Evolutionary conservation across 306 rosid species (phyloP).

Genomic region (Urtica urens): DNA sequence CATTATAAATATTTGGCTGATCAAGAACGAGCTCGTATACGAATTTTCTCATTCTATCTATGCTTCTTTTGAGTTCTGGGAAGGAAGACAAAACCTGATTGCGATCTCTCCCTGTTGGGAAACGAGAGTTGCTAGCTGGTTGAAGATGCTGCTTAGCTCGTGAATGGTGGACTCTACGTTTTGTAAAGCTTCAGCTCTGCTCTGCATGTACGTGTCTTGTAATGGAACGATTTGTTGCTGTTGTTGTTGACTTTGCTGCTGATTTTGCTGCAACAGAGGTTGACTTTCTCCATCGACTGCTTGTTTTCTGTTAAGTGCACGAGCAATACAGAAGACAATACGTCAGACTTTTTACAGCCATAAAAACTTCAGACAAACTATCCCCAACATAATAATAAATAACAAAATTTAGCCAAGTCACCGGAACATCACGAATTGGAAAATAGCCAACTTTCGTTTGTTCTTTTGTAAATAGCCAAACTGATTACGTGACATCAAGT

Average conservation of each 20-base stretch:
- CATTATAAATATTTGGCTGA: too few species aligned
- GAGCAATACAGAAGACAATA: not conserved
- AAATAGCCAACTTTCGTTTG: too few species aligned
- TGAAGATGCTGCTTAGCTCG: conserved; percentile 87
- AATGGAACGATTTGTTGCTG: conserved; percentile 71
- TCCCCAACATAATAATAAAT: too few species aligned
- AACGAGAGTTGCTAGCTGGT: conserved; percentile 88
- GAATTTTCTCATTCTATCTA: too few species aligned
- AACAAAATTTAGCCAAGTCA: too few species aligned
- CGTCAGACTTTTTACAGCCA: not conserved
- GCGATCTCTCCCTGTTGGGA: conserved; percentile 97
- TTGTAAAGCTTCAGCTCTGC: conserved; percentile 97
- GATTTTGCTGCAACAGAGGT: conserved; percentile 54
- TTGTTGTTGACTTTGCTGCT: conserved; percentile 57
- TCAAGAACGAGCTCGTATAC: too few species aligned
- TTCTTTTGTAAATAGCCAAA: too few species aligned
- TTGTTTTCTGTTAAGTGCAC: conserved; percentile 50
- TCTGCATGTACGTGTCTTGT: conserved; percentile 95
- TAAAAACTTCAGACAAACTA: too few species aligned
- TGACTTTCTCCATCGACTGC: conserved; percentile 82
- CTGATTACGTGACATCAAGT: too few species aligned
- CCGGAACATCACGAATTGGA: too few species aligned
- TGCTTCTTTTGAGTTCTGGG: not conserved
- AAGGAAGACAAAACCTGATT: conserved; percentile 51
- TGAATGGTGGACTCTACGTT: conserved; percentile 96